Conservation (phyloP, 2,329 filamentous ascomycete species). For the Periconia sp. region DNA sequence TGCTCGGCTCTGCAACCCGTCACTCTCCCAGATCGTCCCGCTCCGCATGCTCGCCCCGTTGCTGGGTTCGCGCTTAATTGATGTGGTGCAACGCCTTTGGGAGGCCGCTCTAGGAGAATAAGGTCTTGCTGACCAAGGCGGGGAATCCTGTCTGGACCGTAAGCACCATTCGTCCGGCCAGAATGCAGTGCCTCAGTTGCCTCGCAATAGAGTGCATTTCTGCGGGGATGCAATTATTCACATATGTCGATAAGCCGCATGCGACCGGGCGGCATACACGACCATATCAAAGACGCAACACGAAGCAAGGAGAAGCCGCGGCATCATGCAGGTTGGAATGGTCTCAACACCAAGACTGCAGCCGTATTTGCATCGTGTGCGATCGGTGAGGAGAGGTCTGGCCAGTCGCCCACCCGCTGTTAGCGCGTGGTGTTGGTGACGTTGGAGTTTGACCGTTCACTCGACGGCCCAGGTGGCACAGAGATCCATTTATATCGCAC, state of each 20-base stretch:
- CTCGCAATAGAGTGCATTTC: constrained; percentile 17
- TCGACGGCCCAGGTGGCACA: constrained; percentile 7
- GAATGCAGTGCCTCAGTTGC: constrained; percentile 17
- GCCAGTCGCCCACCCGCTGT: constrained; percentile 6
- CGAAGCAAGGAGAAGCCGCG: constrained; percentile 13
- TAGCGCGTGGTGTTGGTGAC: constrained; percentile 4
- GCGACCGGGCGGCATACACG: constrained; percentile 24
- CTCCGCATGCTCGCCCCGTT: constrained; percentile 16
- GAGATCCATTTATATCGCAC: neutral
- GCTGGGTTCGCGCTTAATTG: constrained; percentile 18
- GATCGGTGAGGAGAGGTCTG: constrained; percentile 10
- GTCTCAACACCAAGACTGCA: constrained; percentile 14
- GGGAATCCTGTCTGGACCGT: constrained; percentile 15
- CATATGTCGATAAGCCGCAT: constrained; percentile 21
- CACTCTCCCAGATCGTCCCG: constrained; percentile 22
- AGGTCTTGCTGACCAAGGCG: constrained; percentile 25
- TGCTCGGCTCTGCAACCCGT: constrained; percentile 11
- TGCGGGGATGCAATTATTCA: constrained; percentile 33
- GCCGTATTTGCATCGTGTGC: neutral
- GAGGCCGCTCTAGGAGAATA: constrained; percentile 12
- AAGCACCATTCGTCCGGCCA: constrained; percentile 24
- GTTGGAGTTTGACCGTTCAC: constrained; percentile 3
- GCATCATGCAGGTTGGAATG: constrained; percentile 4
- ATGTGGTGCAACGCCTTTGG: constrained; percentile 8
- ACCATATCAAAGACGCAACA: constrained; percentile 25